Conservation (phyloP, 495 filamentous ascomycete species). For the Opeltia flavorubescens region DNA sequence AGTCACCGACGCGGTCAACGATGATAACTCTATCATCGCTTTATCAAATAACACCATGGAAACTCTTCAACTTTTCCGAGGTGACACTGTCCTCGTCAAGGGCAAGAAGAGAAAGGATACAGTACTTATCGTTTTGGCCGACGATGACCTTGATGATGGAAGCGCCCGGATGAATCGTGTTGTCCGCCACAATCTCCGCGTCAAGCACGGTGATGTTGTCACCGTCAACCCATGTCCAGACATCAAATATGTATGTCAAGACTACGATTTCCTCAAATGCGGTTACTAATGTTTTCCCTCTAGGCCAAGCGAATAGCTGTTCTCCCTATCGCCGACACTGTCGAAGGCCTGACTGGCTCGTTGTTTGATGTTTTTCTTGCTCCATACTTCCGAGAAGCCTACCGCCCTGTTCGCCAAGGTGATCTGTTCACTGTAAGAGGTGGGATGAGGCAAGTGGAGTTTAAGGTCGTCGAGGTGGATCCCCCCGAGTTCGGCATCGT, state of each 20-base stretch:
- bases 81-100: constrained; percentile 93
- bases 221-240: constrained; percentile 99
- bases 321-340: constrained; percentile 93
- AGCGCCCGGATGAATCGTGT: constrained; percentile 94
- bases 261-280: constrained; percentile 6
- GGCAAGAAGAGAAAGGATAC: constrained; percentile 99
- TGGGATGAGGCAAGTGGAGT: constrained; percentile 97
- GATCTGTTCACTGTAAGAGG: constrained; percentile 94
- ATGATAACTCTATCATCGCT: constrained; percentile 99
- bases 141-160: constrained; percentile 96
- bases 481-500: constrained; percentile 97
- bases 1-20: constrained; percentile 94
- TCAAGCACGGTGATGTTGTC: constrained; percentile 95
- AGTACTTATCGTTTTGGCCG: constrained; percentile 89
- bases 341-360: constrained; percentile 92
- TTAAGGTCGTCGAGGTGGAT: constrained; percentile 98
- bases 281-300: constrained; percentile 15
- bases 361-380: constrained; percentile 98
- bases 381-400: constrained; percentile 98
- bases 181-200: constrained; percentile 91
- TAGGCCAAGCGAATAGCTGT: constrained; percentile 98
- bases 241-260: constrained; percentile 88
- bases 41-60: constrained; percentile 99
- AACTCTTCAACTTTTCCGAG: constrained; percentile 90
- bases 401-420: constrained; percentile 88